phyloP scores from a whole-genome alignment of 1,284 basidiomycete species.

The Hemileia vastatrix region DNA sequence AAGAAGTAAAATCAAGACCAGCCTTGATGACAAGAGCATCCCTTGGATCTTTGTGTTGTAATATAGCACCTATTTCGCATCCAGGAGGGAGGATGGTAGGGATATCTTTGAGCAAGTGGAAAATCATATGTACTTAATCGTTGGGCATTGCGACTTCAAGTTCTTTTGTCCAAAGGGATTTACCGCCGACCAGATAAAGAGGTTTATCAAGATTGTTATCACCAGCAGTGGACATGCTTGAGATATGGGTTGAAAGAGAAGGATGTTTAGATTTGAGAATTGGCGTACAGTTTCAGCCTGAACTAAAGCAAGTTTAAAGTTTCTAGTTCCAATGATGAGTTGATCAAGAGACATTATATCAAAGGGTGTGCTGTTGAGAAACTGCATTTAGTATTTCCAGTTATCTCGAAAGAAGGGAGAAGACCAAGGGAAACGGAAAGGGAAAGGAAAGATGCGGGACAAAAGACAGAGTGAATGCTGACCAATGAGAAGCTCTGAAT shows the following conservation, averaged over 20 bases:
- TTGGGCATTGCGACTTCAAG: slow-evolving; percentile 72
- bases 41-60: slow-evolving; percentile 77
- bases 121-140: slow-evolving; percentile 74
- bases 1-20: slow-evolving; percentile 59
- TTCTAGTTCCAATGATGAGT: slow-evolving; percentile 67
- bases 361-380: too few species aligned
- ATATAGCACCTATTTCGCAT: slow-evolving; percentile 73
- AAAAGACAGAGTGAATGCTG: too few species aligned
- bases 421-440: too few species aligned
- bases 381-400: too few species aligned
- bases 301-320: slow-evolving; percentile 71
- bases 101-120: slow-evolving; percentile 89
- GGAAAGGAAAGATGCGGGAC: too few species aligned
- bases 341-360: too few species aligned
- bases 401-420: too few species aligned
- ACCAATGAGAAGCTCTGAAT: too few species aligned
- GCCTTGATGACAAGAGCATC: slow-evolving; percentile 81
- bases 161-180: slow-evolving; percentile 90
- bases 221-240: slow-evolving; percentile 79
- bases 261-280: slow-evolving; percentile 48
- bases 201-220: slow-evolving; percentile 73
- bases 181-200: slow-evolving; percentile 52
- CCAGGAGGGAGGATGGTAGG: slow-evolving; percentile 77
- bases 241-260: slow-evolving; percentile 65
- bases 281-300: slow-evolving; percentile 68